These are phyloP conservation scores for Alternaria gansuensis DNA, from an alignment of 2,329 filamentous ascomycete species.

Conservation along the genomic window DNA sequence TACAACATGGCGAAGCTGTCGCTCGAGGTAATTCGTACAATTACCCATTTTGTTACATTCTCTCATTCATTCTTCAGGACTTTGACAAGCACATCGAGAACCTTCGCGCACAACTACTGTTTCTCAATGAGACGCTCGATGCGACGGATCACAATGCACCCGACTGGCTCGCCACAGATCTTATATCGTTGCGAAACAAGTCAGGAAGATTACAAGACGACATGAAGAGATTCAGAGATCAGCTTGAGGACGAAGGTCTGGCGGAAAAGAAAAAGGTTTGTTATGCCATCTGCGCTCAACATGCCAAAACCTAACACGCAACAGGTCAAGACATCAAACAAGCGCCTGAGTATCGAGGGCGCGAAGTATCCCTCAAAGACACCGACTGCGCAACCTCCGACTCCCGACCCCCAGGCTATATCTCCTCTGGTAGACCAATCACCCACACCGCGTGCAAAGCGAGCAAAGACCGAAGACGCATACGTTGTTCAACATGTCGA, in stretches of 20 bases:
- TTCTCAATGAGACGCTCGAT: slow-evolving; percentile 46
- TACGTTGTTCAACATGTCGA: slow-evolving; percentile 44
- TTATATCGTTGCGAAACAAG: slow-evolving; percentile 46
- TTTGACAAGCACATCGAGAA: slow-evolving; percentile 46
- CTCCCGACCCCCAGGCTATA: slow-evolving; percentile 20
- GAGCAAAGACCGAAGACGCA: slow-evolving; percentile 20
- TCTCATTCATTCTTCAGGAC: slow-evolving; percentile 37
- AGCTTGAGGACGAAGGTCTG: slow-evolving; percentile 41
- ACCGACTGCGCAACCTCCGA: slow-evolving; percentile 17
- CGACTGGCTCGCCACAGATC: slow-evolving; percentile 49
- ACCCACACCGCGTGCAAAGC: slow-evolving; percentile 26
- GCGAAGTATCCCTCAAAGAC: slow-evolving; percentile 18
- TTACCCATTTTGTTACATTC: slow-evolving; percentile 12
- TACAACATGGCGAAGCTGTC: slow-evolving; percentile 39
- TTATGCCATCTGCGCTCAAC: background rate
- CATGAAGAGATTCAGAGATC: slow-evolving; percentile 46
- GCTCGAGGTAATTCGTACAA: slow-evolving; percentile 37
- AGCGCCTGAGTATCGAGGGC: slow-evolving; percentile 44
- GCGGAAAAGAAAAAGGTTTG: slow-evolving; percentile 37
- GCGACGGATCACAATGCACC: slow-evolving; percentile 48
- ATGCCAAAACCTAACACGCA: slow-evolving; percentile 15
- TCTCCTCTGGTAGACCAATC: slow-evolving; percentile 31
- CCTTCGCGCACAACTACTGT: slow-evolving; percentile 41
- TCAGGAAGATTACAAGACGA: slow-evolving; percentile 47
- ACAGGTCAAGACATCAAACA: slow-evolving; percentile 34